Base-by-base conservation (phyloP, 345 rosid genomes). In the Acer yangbiense region DNA sequence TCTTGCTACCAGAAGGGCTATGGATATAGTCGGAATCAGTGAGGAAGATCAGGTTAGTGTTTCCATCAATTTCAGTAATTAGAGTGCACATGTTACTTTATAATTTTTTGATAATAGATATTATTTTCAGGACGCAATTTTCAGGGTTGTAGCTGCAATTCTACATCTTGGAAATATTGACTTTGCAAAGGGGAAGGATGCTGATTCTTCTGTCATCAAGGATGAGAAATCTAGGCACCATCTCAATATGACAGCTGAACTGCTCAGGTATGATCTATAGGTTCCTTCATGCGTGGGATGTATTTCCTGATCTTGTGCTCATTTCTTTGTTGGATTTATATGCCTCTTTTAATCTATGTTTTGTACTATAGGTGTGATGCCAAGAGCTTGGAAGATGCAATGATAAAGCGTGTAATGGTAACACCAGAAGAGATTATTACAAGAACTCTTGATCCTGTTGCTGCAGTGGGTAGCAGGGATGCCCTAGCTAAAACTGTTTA, bases 371-470 rank as follows among this genome's bases (percentile, higher is more conserved):
- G 99, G 83, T 96, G 99, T 70, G 85, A 96, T 88, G 90, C 90
- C 78, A 89, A 87, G 88, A 91, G 89, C 86, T 84, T 96, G 88
- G 99, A 96, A 89, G 92, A 89, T 88, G 98, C 99, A 58, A 71
- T 96, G 84, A 92, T 96, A 80, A 88, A 94, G 88, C 99, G 99
- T 88, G 99, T 94, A 39, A 96, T 96, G 98, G 98, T 96, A 85
- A 96, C 99, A 71, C 99, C 99, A 71, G 99, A 96, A 84, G 99
- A 96, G 91, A 80, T 96, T 83, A 96, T 96, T 77, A 96, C 97
- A 76, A 92, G 97, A 90, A 89, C 98, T 78, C 97, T 96, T 66
- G 99, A 96, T 86, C 95, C 98, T 76, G 85, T 77, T 74, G 88
- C 93, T 84, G 99, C 99, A 73, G 25, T 88, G 20, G 85, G 86